phyloP scores from a whole-genome alignment of 306 rosid species.

The Astragalus membranaceus region DNA sequence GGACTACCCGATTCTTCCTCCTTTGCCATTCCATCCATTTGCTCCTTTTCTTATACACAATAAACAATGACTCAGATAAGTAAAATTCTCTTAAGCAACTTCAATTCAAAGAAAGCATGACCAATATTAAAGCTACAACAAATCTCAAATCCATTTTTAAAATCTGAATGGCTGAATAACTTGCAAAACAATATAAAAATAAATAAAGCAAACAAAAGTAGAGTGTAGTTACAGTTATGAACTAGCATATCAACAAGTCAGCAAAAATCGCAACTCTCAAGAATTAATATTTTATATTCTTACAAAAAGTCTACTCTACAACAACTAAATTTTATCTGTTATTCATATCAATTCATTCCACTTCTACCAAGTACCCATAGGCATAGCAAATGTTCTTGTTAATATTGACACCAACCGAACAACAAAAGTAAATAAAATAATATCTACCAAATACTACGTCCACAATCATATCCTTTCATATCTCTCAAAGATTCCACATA shows the following conservation, averaged over 20 bases:
- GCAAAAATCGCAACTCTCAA: slow-evolving; percentile 1
- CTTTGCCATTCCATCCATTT: slow-evolving; percentile 44
- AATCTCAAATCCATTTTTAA: slow-evolving; percentile 1
- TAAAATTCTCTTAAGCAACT: slow-evolving; percentile 3
- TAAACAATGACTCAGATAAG: neutral
- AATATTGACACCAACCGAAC: slow-evolving; percentile 1
- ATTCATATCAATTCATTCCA: neutral
- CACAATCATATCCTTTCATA: slow-evolving; percentile 8
- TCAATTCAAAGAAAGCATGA: slow-evolving; percentile 7
- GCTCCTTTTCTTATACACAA: slow-evolving; percentile 24
- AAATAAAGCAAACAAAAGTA: slow-evolving; percentile 11
- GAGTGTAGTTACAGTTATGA: neutral
- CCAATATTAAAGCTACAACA: neutral
- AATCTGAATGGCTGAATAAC: neutral
- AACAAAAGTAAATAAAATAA: slow-evolving; percentile 4
- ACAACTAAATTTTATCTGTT: neutral
- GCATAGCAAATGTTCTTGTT: neutral
- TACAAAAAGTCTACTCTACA: neutral
- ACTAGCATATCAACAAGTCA: slow-evolving; percentile 4
- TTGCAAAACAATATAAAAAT: neutral
- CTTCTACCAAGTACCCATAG: neutral
- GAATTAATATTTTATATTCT: neutral
- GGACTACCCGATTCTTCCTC: slow-evolving; percentile 68
- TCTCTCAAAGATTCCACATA: slow-evolving; percentile 1
- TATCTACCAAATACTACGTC: neutral